Base-by-base conservation (phyloP, 768 basidiomycete genomes). In the Chalciporus piperatus region DNA sequence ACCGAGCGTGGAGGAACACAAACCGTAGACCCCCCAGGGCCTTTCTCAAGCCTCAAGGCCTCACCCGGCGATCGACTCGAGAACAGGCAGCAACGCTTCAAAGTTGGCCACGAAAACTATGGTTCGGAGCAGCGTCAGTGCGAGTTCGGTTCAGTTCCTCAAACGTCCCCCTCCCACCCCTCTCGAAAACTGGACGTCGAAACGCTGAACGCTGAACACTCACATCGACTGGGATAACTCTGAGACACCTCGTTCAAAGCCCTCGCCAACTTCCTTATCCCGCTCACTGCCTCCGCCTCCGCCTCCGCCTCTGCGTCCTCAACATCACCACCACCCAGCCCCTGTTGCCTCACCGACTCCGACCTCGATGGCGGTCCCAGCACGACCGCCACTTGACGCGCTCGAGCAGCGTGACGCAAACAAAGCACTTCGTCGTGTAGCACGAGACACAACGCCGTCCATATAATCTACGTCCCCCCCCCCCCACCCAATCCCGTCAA, bases 51-150 rank as follows among this genome's bases (percentile, higher is more conserved):
- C n/a, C n/a, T n/a, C n/a, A n/a, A n/a, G n/a, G n/a, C n/a, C 45
- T 19, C 40, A 45, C 17, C 10, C 20, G 9, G 50, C 7, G 28
- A 66, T 57, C 14, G 62, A 64, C 27, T 58, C 58, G 10, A 66
- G 59, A 47, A 62, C 20, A 41, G 67, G 51, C 7, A 67, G 23
- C 17, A 67, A 39, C 1, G 59, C 58, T 49, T 70, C 66, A 33
- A 68, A 58, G 32, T 57, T 60, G 27, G 47, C 49, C 17, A 62
- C 55, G 14, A 64, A 58, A 30, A 59, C 64, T 66, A 32, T 8
- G 2, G 11, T 30, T 30, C 11, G 28, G n/a, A 1, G 7, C 28
- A 30, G 4, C 35, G n/a, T 45, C 7, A 23, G 27, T 16, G 6
- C 2, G 27, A n/a, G 41, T 40, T 48, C 38, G 27, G 14, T 10